Conservation (phyloP, 257 asterid genomes). For the Orobanche coerulescens region DNA sequence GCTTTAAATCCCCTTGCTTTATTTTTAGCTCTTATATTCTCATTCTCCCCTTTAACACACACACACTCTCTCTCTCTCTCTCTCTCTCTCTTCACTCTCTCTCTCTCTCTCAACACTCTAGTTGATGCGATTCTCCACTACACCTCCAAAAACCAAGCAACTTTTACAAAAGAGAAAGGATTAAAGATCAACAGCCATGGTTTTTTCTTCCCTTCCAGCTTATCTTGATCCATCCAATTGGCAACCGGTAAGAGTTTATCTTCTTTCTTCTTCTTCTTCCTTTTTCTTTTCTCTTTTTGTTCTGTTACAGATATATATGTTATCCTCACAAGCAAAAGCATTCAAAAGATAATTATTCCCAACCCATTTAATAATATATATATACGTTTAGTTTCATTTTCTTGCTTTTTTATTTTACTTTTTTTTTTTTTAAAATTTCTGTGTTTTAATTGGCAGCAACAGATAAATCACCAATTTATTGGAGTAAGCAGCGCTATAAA, state of each 20-base stretch:
- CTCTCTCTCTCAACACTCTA: conserved; percentile 11
- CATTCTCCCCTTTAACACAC: conserved; percentile 30
- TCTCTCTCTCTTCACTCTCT: conserved; percentile 12
- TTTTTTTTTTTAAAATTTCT: conserved; percentile 25
- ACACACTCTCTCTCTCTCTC: conserved; percentile 19
- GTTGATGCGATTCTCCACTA: conserved; percentile 50
- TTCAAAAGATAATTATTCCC: conserved; percentile 44
- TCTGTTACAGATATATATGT: background rate
- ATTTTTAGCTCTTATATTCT: conserved; percentile 38
- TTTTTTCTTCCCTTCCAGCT: conserved; percentile 52
- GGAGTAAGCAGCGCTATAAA: conserved; percentile 35
- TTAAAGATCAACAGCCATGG: conserved; percentile 39
- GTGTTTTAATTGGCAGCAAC: conserved; percentile 30
- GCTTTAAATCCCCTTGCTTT: conserved; percentile 43
- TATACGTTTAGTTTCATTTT: conserved; percentile 18
- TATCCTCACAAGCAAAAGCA: conserved; percentile 31
- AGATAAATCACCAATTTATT: conserved; percentile 29
- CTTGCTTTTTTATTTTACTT: conserved; percentile 7
- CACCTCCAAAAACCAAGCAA: conserved; percentile 22
- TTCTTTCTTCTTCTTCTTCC: background rate
- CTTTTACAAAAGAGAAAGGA: conserved; percentile 39
- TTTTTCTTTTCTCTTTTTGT: background rate
- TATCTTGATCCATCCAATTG: conserved; percentile 55
- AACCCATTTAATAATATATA: background rate
- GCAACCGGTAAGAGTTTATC: conserved; percentile 37